phyloP scores from a whole-genome alignment of 495 filamentous ascomycete genomes.

The Aspergillus incahuasiensis region DNA sequence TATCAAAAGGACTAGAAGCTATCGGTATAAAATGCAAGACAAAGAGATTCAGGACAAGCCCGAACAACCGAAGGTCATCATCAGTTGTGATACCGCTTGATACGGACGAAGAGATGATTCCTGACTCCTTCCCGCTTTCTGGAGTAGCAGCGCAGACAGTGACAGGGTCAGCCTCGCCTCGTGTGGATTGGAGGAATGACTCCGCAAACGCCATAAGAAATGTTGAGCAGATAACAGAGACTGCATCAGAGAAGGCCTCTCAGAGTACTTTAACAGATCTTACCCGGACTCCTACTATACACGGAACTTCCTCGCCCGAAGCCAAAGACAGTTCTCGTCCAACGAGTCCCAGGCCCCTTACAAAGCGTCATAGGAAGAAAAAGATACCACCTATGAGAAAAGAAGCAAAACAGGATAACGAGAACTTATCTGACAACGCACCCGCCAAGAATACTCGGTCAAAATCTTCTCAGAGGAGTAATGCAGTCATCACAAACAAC shows the following conservation, averaged over 20 bases:
- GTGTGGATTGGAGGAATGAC: neutral
- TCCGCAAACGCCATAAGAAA: neutral
- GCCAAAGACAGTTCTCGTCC: neutral
- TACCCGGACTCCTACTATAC: neutral
- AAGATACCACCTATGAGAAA: neutral
- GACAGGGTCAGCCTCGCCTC: neutral
- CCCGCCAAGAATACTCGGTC: neutral
- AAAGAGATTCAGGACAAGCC: neutral
- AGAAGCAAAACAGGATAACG: neutral
- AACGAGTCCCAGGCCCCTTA: neutral
- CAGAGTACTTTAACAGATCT: constrained; percentile 2
- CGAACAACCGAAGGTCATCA: constrained; percentile 7
- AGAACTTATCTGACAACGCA: neutral
- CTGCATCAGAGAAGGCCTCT: neutral
- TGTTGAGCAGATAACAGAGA: neutral
- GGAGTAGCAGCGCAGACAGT: neutral
- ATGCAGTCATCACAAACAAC: neutral
- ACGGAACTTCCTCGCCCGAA: neutral
- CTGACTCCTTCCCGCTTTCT: neutral
- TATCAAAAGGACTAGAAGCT: constrained; percentile 1
- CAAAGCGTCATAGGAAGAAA: neutral
- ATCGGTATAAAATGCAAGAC: neutral
- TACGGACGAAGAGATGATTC: constrained; percentile 7
- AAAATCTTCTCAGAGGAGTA: neutral
- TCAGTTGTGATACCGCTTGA: constrained; percentile 13